A percentile compares a stretch with the other conserved stretches of the same genome.
phyloP scores from a whole-genome alignment of 495 filamentous ascomycete genomes.

The Mycothermus thermophilus region DNA sequence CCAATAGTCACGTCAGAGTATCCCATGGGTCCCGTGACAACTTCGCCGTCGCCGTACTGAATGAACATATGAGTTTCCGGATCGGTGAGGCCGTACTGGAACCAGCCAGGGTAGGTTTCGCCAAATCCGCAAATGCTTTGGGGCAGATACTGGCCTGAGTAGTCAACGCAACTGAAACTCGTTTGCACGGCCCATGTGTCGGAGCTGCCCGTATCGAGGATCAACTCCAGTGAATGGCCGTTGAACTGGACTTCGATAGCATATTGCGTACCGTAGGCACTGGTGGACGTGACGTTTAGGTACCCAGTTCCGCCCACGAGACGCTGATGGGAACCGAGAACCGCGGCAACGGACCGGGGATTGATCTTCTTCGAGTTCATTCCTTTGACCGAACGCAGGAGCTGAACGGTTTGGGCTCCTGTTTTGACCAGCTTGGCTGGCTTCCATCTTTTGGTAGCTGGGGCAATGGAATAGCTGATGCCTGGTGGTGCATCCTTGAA shows the following conservation, averaged over 20 bases:
- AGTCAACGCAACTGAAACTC: conserved; percentile 18
- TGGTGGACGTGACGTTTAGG: conserved; percentile 26
- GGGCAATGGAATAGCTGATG: conserved; percentile 11
- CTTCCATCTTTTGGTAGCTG: conserved; percentile 5
- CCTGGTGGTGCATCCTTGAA: conserved; percentile 10
- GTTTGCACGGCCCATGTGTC: conserved; percentile 40
- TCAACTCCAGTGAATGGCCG: conserved; percentile 17
- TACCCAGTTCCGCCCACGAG: conserved; percentile 17
- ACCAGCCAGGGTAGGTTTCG: conserved; percentile 6
- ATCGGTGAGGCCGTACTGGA: conserved; percentile 14
- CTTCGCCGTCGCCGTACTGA: conserved; percentile 44
- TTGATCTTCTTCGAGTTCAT: conserved; percentile 11
- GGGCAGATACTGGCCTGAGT: conserved; percentile 9
- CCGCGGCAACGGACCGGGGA: conserved; percentile 14
- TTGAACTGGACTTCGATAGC: conserved; percentile 21
- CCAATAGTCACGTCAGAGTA: conserved; percentile 42
- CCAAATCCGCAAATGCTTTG: conserved; percentile 20
- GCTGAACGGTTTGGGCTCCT: conserved; percentile 9
- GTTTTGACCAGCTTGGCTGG: background rate
- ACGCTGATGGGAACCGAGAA: conserved; percentile 23
- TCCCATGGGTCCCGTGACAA: conserved; percentile 42
- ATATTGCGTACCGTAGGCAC: conserved; percentile 27
- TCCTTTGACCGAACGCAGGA: conserved; percentile 8
- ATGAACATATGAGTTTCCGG: conserved; percentile 42
- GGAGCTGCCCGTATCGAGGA: conserved; percentile 52